Evolutionary conservation across 306 rosid genomes (phyloP), one percentile per base, ranked within the genome.

Genomic region (Herpetospermum pedunculosum): DNA sequence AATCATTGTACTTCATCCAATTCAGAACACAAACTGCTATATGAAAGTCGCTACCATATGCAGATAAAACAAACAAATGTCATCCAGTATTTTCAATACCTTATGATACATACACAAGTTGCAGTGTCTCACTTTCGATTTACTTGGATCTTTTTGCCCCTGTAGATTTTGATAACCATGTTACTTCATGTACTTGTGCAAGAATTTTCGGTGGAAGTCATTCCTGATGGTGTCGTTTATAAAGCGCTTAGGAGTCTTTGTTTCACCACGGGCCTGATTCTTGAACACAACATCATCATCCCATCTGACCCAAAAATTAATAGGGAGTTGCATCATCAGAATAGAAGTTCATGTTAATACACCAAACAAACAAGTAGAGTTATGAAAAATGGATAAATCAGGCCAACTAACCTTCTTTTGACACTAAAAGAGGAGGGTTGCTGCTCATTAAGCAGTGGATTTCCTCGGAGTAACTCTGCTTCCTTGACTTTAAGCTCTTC

Each of bases 401-500:
- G 38, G 32, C 21, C 26, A 16, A 75, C 85, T 71, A 21, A 88
- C 96, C 97, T 92, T 74, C 96, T 87, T 85, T 92, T 88, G 76
- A 92, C 96, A 44, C 64, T 86, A 86, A 89, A 92, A 12, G 96
- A 79, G 44, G 92, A 76, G 30, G 96, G 79, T 29, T 70, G 74
- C 77, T 70, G 74, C 77, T 83, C 84, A 67, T 92, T 92, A 14
- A 92, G 83, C 84, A 92, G 73, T 19, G 97, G 96, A 70, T 92
- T 92, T 72, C 97, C 97, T 34, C 89, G 85, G 34, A 92, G 85
- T 48, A 89, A 90, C 85, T 92, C 94, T 14, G 88, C 88, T 79
- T 92, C 97, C 88, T 92, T 92, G 52, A 70, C 90, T 85, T 83
- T 88, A n/a, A 92, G 97, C 75, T 89, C 98, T 84, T 94, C 99